Conservation (phyloP, 2,329 filamentous ascomycete genomes). For the Talaromyces sp. region DNA sequence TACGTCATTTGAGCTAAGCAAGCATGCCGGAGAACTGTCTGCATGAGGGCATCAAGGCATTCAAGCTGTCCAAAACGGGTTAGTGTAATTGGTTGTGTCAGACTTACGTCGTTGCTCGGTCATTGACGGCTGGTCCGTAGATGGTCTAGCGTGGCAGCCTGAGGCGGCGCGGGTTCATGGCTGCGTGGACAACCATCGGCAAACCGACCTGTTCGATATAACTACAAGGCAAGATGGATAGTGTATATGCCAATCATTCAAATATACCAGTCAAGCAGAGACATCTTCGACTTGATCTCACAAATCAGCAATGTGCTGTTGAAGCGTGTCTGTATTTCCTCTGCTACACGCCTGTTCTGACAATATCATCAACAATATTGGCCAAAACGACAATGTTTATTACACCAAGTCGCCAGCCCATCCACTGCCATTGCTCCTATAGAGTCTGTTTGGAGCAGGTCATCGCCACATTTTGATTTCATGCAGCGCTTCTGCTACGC, state of each 20-base stretch:
- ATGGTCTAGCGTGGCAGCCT: neutral
- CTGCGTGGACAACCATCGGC: too few species aligned
- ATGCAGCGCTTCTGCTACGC: too few species aligned
- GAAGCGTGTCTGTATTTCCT: neutral
- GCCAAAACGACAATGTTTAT: neutral
- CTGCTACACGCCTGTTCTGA: neutral
- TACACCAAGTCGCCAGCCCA: neutral
- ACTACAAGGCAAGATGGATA: neutral
- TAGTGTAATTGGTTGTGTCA: constrained; percentile 8
- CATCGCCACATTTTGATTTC: too few species aligned
- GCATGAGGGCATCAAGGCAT: neutral
- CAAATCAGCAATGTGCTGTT: neutral
- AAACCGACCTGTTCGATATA: neutral
- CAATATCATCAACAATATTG: neutral
- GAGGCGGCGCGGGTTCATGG: too few species aligned
- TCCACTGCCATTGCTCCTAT: neutral
- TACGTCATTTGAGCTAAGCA: neutral
- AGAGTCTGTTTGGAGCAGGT: too few species aligned
- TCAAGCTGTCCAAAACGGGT: neutral
- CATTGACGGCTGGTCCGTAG: neutral
- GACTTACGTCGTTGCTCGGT: constrained; percentile 17
- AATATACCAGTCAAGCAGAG: neutral
- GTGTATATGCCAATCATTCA: neutral
- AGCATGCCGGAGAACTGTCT: neutral
- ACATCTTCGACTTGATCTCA: neutral